Conservation (phyloP, 2,329 filamentous ascomycete species). For the Ophiocordyceps camponoti-saundersi region DNA sequence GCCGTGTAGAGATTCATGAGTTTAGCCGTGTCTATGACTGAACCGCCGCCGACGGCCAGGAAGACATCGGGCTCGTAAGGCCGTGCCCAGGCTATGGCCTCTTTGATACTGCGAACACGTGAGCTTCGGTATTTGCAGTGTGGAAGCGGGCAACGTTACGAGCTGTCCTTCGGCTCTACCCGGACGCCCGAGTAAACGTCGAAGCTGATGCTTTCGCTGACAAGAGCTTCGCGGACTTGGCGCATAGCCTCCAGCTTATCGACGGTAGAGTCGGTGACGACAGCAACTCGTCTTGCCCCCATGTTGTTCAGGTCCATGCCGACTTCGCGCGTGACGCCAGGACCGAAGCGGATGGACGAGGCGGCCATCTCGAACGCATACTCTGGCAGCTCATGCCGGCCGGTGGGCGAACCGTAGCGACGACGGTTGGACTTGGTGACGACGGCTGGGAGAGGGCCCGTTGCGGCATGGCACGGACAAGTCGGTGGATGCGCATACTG, state of each 20-base stretch:
- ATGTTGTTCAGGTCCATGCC: slow-evolving; percentile 96
- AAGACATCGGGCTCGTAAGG: slow-evolving; percentile 74
- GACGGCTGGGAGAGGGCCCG: slow-evolving; percentile 30
- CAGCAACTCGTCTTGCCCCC: slow-evolving; percentile 69
- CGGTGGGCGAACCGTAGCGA: slow-evolving; percentile 55
- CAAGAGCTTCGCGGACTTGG: slow-evolving; percentile 68
- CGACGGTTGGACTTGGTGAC: slow-evolving; percentile 21
- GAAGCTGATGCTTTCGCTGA: slow-evolving; percentile 62
- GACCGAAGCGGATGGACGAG: slow-evolving; percentile 84
- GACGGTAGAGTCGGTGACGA: slow-evolving; percentile 80
- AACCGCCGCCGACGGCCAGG: slow-evolving; percentile 75
- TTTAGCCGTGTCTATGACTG: slow-evolving; percentile 96
- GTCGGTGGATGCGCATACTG: slow-evolving; percentile 76
- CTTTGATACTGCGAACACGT: slow-evolving; percentile 45
- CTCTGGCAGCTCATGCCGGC: slow-evolving; percentile 53
- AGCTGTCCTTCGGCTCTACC: slow-evolving; percentile 89
- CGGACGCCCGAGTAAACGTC: slow-evolving; percentile 65
- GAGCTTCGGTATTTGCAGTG: background rate
- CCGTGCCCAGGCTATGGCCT: slow-evolving; percentile 77
- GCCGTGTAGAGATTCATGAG: slow-evolving; percentile 93
- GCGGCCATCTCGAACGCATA: slow-evolving; percentile 99
- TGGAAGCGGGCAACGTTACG: slow-evolving; percentile 31
- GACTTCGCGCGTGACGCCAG: slow-evolving; percentile 84
- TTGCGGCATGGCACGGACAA: slow-evolving; percentile 86
- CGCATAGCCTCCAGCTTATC: slow-evolving; percentile 74